Percentiles rank a stretch among this genome's conserved stretches.
These are phyloP conservation scores for Lachnellula cervina DNA, from an alignment of 2,329 filamentous ascomycete genomes.

Conservation along the genomic window DNA sequence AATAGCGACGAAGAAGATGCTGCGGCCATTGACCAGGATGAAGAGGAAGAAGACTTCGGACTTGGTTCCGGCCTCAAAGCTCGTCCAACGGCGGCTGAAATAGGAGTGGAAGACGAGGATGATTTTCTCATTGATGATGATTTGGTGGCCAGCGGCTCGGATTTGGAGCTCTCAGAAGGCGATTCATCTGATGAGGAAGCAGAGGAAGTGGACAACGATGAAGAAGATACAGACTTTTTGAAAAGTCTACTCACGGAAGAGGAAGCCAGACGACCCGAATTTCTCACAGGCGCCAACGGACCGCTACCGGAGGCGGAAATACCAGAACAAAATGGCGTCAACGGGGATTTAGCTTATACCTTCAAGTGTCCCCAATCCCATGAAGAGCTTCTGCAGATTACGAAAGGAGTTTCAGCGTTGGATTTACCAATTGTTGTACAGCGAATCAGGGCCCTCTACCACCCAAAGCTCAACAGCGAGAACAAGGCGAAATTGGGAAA, in stretches of 20 bases:
- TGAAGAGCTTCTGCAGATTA: slow-evolving; percentile 63
- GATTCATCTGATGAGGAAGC: slow-evolving; percentile 41
- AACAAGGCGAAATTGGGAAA: slow-evolving; percentile 78
- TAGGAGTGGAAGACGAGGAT: slow-evolving; percentile 87
- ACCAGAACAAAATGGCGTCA: slow-evolving; percentile 29
- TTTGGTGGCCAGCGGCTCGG: slow-evolving; percentile 76
- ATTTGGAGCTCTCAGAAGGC: slow-evolving; percentile 53
- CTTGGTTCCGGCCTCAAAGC: slow-evolving; percentile 55
- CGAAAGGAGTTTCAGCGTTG: slow-evolving; percentile 54
- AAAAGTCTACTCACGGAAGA: slow-evolving; percentile 60
- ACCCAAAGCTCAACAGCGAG: slow-evolving; percentile 75
- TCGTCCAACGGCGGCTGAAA: slow-evolving; percentile 42
- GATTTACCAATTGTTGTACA: slow-evolving; percentile 77
- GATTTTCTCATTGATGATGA: slow-evolving; percentile 90
- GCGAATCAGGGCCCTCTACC: slow-evolving; percentile 85
- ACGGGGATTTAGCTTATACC: slow-evolving; percentile 68
- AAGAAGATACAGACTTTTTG: slow-evolving; percentile 65
- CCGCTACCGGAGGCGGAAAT: slow-evolving; percentile 40
- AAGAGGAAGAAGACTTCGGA: slow-evolving; percentile 54
- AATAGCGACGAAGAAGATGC: slow-evolving; percentile 60
- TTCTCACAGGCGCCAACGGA: slow-evolving; percentile 42
- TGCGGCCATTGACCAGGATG: slow-evolving; percentile 33
- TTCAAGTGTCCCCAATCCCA: slow-evolving; percentile 81
- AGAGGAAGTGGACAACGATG: slow-evolving; percentile 38
- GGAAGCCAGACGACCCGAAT: slow-evolving; percentile 50